Evolutionary conservation across 805 yeast species (phyloP).

Genomic region (Kockiozyma suomiensis): DNA sequence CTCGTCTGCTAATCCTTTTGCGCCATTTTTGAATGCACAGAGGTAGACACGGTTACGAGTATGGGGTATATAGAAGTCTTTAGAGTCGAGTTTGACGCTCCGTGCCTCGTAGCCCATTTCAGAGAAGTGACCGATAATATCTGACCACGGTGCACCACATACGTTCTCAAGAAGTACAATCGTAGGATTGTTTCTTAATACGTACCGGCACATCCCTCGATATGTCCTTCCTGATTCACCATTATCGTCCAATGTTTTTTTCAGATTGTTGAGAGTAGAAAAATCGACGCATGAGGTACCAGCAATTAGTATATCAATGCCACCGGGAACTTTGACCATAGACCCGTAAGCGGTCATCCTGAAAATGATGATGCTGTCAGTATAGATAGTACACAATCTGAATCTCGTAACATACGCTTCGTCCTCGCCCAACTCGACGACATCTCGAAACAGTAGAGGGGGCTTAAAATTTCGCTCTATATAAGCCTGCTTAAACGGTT

Average conservation of each 20-base stretch:
- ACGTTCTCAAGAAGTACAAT: conserved; percentile 21
- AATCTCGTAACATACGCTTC: conserved; percentile 3
- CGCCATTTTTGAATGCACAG: conserved; percentile 10
- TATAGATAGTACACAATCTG: background rate
- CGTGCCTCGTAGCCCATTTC: conserved; percentile 9
- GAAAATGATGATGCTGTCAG: too few relatives aligned
- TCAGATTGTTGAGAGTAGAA: conserved; percentile 14
- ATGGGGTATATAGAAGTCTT: conserved; percentile 21
- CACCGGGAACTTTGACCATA: conserved; percentile 13
- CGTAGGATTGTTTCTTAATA: conserved; percentile 3
- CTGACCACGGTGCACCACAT: conserved; percentile 20
- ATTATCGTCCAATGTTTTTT: conserved; percentile 6
- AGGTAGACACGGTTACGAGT: conserved; percentile 19
- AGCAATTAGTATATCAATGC: conserved; percentile 19
- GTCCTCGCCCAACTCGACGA: conserved; percentile 19
- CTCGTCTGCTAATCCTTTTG: background rate
- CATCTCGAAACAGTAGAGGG: conserved; percentile 19
- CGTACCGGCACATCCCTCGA: conserved; percentile 20
- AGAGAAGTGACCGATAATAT: conserved; percentile 6
- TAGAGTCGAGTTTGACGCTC: conserved; percentile 12
- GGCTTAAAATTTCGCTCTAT: conserved; percentile 23
- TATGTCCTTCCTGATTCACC: conserved; percentile 22
- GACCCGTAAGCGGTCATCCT: conserved; percentile 20
- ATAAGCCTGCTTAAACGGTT: conserved; percentile 24
- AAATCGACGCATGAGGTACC: conserved; percentile 26